Evolutionary conservation across 352 stramenopile species (phyloP), one percentile per base, ranked within the genome.

Genomic region (Globisporangium mamillatum): DNA sequence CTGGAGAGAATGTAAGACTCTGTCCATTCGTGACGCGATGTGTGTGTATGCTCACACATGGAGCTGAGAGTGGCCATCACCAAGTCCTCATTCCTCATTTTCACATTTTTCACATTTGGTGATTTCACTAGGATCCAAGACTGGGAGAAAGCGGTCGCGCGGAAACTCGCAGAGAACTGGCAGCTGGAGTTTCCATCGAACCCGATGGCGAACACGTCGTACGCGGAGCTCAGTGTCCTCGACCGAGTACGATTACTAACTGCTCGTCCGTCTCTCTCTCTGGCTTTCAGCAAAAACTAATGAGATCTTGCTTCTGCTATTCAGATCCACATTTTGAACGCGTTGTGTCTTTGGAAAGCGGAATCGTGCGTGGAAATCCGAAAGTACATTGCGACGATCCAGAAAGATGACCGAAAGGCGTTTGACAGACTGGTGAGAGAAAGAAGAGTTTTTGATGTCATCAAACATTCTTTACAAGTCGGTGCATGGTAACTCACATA

Each of bases 131-230:
- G 88, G 86, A 69, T 92, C 29, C 83, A 93, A 71, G 88, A 94
- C 66, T 95, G 88, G 88, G 86, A 95, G 72, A 84, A 83, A 58
- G 79, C 81, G 3, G 66, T 95, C 57, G 71, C 73, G n/a, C 61
- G 86, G 27, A 95, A 95, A 75, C 66, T 95, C 50, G 70, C 75
- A 10, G 88, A 95, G 22, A 90, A 93, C 67, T 94, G 88, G 86
- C 79, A 78, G 20, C 81, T 84, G 34, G 79, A 85, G 34, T 94
- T 93, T 44, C 65, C 60, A 1, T 70, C 63, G 3, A 94, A 95
- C 63, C 88, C 88, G 7, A 90, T 94, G 78, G 70, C 75, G 22
- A 70, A 66, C 61, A 66, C 73, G 3, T 63, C 77, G 53, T 95
- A 94, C 69, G 71, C 74, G 38, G 75, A 92, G 10, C 63, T 95